These are phyloP conservation scores for Panicum virgatum DNA, from an alignment of 202 grass and related monocot genomes.

Conservation along the genomic window DNA sequence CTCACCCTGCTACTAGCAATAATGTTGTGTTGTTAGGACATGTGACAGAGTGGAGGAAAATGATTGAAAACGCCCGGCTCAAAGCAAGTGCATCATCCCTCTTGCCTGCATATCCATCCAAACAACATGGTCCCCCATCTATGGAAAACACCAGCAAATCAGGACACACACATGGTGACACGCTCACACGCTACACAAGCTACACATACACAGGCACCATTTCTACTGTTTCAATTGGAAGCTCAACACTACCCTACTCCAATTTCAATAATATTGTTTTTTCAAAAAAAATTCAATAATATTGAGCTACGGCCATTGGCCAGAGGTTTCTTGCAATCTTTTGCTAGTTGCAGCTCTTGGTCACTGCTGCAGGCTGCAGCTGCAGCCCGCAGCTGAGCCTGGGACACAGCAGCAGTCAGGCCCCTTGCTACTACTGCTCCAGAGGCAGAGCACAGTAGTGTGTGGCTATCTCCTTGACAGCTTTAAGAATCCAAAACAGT, in stretches of 20 bases:
- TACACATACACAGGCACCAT: not conserved
- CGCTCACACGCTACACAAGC: not conserved
- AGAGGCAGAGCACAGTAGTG: not conserved
- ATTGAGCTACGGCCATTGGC: not conserved
- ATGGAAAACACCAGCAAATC: not conserved
- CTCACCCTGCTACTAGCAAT: not conserved
- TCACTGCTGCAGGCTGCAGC: not conserved
- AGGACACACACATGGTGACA: not conserved
- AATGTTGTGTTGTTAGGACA: not conserved
- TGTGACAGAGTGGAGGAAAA: not conserved
- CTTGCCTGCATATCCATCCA: conserved; percentile 7
- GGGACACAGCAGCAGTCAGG: conserved; percentile 14
- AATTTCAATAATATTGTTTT: not conserved
- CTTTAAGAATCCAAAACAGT: conserved; percentile 46
- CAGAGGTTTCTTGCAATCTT: not conserved
- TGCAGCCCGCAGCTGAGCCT: not conserved
- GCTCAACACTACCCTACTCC: not conserved
- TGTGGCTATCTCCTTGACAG: conserved; percentile 28
- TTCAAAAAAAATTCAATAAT: too few relatives aligned
- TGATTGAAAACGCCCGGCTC: conserved; percentile 6
- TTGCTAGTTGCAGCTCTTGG: not conserved
- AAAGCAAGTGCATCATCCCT: not conserved
- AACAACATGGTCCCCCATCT: not conserved
- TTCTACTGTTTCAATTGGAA: not conserved
- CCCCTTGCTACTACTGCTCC: not conserved